Evolutionary conservation across 139 green algal genomes (phyloP), one percentile per base, ranked within the genome.

Genomic region (Chlamydomonas eustigma): DNA sequence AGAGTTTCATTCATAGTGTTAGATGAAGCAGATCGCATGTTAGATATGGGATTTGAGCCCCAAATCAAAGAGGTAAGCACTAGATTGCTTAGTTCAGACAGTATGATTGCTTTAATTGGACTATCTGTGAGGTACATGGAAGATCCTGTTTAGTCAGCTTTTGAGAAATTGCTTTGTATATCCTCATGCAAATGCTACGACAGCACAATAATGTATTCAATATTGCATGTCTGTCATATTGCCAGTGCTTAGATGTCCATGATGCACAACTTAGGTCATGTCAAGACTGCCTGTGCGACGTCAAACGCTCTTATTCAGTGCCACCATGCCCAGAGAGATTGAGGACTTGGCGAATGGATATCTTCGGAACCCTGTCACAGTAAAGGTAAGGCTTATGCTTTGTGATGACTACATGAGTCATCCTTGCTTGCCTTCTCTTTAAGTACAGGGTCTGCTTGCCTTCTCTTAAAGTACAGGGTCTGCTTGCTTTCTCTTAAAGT

Each of bases 1-100:
- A 86, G 91, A 31, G 81, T 93, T 2, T 86, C 84, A 28, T 97
- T 96, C 75, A 84, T 97, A 28, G 93, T 97, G 68, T 75, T 97
- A 66, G 93, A 97, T 79, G 93, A 97, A 84, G 93, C 93, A n/a
- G 93, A 97, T 74, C 85, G 93, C 51, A 97, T 97, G 93, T 86
- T 97, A 39, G 93, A 97, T 74, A 97, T 97, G 93, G 93, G 93
- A 3, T 97, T 97, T 73, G 93, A 97, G 84, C 92, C 92, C 24
- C 93, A 97, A 87, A 83, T 87, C 39, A 82, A 82, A 75, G 78
- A 83, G 36, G 77, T 81, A 32, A 52, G 38, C 63, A 50, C 31
- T 71, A 84, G n/a, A n/a, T n/a, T n/a, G n/a, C n/a, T n/a, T n/a
- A n/a, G n/a, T n/a, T n/a, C n/a, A n/a, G n/a, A n/a, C n/a, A n/a